Evolutionary conservation across 2,329 filamentous ascomycete genomes (phyloP), one percentile per base, ranked within the genome.

Genomic region (Ophiostoma fasciatum): DNA sequence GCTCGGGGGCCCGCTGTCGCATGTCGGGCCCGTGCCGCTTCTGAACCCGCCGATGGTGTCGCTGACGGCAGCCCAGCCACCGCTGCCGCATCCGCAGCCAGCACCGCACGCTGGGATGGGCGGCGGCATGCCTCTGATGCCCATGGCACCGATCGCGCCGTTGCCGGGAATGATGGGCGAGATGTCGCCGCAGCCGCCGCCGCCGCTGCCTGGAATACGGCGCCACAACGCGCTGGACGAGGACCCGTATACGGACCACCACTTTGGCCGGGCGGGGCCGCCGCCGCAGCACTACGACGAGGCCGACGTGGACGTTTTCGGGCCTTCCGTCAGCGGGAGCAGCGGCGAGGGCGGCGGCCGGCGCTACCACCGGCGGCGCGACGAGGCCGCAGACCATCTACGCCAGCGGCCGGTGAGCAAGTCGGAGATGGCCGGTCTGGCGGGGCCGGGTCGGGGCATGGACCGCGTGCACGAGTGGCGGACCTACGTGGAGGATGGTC

Each of bases 381-480:
- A 23, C 30, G 30, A 40, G 38, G 31, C 12, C 6, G 13, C 25
- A 3, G n/a, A n/a, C n/a, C n/a, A n/a, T n/a, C n/a, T n/a, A n/a
- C n/a, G n/a, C n/a, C n/a, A n/a, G n/a, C n/a, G n/a, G n/a, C n/a
- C n/a, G n/a, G n/a, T n/a, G n/a, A n/a, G n/a, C n/a, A n/a, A n/a
- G n/a, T n/a, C n/a, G 7, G 19, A 23, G 22, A 50, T 68, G 48
- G 66, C 66, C 19, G 66, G 66, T 4, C 55, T 70, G 27, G 57
- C 54, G 27, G 61, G 61, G 5, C 52, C 53, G 20, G 61, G 58
- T 1, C 54, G 58, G 23, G 65, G 65, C 9, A 57, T 61, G 57
- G 56, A 61, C 42, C 56, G 66, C 7, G 64, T 70, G 14, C 53
- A 51, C 29, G 61, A 66, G 38, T 70, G 66, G 66, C 56, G 55